phyloP scores from a whole-genome alignment of 345 rosid species.

The Boechera retrofracta region DNA sequence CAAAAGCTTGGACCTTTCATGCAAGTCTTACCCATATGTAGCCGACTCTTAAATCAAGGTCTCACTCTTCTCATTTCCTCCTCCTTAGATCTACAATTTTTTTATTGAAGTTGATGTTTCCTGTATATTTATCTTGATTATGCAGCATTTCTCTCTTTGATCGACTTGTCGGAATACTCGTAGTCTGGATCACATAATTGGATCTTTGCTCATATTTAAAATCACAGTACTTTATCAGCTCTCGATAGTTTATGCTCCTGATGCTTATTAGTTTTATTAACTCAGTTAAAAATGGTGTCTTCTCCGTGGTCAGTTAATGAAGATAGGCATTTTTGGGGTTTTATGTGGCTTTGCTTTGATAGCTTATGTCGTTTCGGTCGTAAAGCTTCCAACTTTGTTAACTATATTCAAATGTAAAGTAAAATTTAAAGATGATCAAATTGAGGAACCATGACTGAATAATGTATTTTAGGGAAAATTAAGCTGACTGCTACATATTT shows the following conservation, averaged over 20 bases:
- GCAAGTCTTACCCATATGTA: constrained; percentile 90
- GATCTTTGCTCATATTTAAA: not conserved
- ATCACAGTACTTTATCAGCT: not conserved
- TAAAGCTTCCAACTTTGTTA: not conserved
- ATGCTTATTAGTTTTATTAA: not conserved
- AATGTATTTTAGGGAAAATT: not conserved
- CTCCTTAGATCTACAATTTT: constrained; percentile 67
- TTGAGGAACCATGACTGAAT: constrained; percentile 7
- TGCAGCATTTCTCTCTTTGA: constrained; percentile 22
- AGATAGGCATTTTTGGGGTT: not conserved
- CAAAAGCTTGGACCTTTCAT: constrained; percentile 97
- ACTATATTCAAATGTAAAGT: constrained; percentile 3
- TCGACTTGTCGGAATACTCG: not conserved
- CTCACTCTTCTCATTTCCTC: constrained; percentile 25
- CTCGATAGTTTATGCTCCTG: not conserved
- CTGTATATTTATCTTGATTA: not conserved
- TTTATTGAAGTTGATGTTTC: constrained; percentile 7
- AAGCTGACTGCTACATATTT: not conserved
- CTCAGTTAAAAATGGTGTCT: constrained; percentile 5
- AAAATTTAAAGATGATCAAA: not conserved
- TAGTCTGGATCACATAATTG: constrained; percentile 1
- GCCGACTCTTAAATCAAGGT: constrained; percentile 97
- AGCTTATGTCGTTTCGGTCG: constrained; percentile 4
- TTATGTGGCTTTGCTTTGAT: constrained; percentile 33
- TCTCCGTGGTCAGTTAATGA: not conserved